Base-by-base conservation (phyloP, 2,329 filamentous ascomycete genomes). In the Lecanicillium sp. region DNA sequence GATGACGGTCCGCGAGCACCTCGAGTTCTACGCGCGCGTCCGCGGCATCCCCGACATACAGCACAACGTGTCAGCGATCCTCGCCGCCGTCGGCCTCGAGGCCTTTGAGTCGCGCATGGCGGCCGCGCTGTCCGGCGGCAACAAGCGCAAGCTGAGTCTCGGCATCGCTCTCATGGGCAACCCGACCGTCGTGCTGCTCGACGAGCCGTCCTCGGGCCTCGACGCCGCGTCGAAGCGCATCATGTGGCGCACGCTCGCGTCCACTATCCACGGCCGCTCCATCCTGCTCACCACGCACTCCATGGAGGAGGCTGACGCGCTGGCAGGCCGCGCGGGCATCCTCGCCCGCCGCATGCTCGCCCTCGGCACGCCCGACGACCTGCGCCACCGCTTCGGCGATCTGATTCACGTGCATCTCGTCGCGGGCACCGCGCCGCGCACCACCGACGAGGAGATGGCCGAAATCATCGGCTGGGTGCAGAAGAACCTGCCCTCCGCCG, bases 101-200 rank as follows among this genome's bases (percentile, higher is more conserved):
- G 74, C 77, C 0, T 95, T 90, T 67, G 71, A 78, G 3, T 73
- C 79, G 7, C 79, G 89, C 21, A 88, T 91, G 77, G 90, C 87
- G 0, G 75, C 78, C 47, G 85, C 86, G 38, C 75, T 96, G 0
- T 91, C 86, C 0, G 90, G 91, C 8, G 91, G 91, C 24, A 96
- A 95, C 69, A 94, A 94, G 70, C 77, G 90, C n/a, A 97, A 96
- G 66, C 72, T 97, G 1, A 88, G 82, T 15, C 76, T 96, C 0
- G 90, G 86, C 3, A 95, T 96, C 48, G 90, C 91, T 0, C 71
- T 97, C 1, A 95, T 95, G 78, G 91, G 90, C 4, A 95, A 96
- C 57, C 90, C 90, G 0, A 81, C 83, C 0, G 90, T 95, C 0
- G 71, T 97, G 1, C 74, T 96, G 0, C 82, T 96, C 2, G 91